phyloP scores from a whole-genome alignment of 108 stramenopile genomes.

The Cafeteria roenbergensis region DNA sequence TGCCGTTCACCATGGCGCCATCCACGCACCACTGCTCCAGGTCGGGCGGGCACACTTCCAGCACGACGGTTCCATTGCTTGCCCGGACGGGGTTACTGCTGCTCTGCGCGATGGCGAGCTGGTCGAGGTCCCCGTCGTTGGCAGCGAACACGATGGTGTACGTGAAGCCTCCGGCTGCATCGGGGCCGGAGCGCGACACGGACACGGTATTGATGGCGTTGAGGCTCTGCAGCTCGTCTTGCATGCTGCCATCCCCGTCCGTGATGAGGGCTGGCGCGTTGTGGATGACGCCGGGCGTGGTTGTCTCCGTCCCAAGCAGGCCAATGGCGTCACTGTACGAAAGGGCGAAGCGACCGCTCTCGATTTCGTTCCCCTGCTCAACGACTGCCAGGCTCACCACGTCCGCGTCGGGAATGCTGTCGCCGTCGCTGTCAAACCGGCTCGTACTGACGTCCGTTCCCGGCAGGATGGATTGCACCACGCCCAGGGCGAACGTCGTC shows the following conservation, averaged over 20 bases:
- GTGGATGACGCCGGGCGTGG: background rate
- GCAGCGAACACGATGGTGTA: constrained; percentile 6
- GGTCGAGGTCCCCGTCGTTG: constrained; percentile 1
- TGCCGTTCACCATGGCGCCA: too few relatives aligned
- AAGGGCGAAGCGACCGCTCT: background rate
- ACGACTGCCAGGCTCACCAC: background rate
- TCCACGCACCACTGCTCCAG: too few relatives aligned
- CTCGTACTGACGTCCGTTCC: background rate
- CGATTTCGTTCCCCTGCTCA: constrained; percentile 14
- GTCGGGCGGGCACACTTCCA: background rate
- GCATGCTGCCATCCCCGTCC: background rate
- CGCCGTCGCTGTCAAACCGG: background rate
- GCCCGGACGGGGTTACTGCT: background rate
- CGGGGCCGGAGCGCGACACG: background rate
- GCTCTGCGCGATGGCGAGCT: background rate
- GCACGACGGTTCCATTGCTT: background rate
- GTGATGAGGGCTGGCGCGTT: background rate
- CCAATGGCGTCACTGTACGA: background rate
- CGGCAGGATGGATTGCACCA: background rate
- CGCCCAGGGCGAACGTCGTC: background rate
- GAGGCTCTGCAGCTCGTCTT: constrained; percentile 8
- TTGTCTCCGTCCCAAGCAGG: background rate
- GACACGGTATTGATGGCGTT: background rate
- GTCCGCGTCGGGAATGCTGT: background rate
- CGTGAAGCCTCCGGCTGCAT: constrained; percentile 10